Base-by-base conservation (phyloP, 768 basidiomycete species). In the Leccinum ochraceum region DNA sequence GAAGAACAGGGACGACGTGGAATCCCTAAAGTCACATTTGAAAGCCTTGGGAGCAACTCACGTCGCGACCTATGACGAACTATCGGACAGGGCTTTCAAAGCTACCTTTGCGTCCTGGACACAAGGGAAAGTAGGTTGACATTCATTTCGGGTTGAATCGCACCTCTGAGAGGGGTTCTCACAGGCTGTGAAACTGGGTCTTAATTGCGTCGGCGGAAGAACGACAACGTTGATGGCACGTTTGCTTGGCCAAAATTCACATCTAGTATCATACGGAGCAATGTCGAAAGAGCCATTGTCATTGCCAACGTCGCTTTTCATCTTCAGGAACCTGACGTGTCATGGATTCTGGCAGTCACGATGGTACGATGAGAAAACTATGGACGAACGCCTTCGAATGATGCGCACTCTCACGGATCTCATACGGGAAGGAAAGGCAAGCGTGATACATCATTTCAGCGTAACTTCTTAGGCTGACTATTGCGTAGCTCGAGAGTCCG, bases 281-380 rank as follows among this genome's bases (percentile, higher is more conserved):
- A 95, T 95, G 93, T 89, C 93, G 1, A 93, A 89, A 69, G 81
- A 88, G 56, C 91, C 93, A 0, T 73, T 95, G 17, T 81, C 85
- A 1, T 71, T 95, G 22, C 89, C 94, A 1, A 87, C 90, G 0
- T 89, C 89, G 0, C 76, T 86, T 22, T 88, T 92, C 74, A 93
- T 95, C 61, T 95, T 95, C 80, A 92, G 87, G 63, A 89, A 92
- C 71, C 77, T 95, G 63, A 87, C 81, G 0, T 80, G 81, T 24
- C 87, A 84, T 54, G 93, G 91, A 6, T 92, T 88, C 72, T 93
- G 91, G 90, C 88, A 90, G 71, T 84, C 78, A 55, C 79, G 81
- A 32, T 92, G 90, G 90, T 89, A 89, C 63, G 71, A 74, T 26
- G 72, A 79, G 28, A 81, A 83, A 55, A 69, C 79, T 16, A 74